Base-by-base conservation (phyloP, 139 green algal species). In the Nannochloris sp. region DNA sequence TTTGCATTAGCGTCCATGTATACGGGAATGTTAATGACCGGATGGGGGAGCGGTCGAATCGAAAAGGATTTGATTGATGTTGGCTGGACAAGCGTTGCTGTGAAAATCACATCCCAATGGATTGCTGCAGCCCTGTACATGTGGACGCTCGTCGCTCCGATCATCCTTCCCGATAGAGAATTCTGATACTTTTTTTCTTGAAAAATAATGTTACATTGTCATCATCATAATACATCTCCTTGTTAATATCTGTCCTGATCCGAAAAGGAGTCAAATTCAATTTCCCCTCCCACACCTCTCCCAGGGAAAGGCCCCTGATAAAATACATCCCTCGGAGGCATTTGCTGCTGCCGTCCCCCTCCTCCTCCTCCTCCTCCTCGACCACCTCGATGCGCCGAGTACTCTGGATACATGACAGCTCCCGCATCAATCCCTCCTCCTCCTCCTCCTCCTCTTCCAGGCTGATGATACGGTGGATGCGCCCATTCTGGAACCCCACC, bases 1-100 rank as follows among this genome's bases (percentile, higher is more conserved):
- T 98, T 99, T 69, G 88, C 90, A 2, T 76, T 97, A 53, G 92
- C 91, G 2, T 84, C 68, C 76, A 89, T 92, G 79, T 98, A 98
- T 77, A 84, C 95, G 24, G 88, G 87, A 16, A 98, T 97, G 93
- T 83, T 97, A 19, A 88, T 99, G 81, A 98, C 93, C 3, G 87
- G 89, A 4, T 98, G 93, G 93, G 93, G 93, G 67, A 78, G 62
- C 21, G 73, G 73, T 8, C 70, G 82, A 67, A 70, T 85, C 67
- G 48, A 48, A 48, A 48, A 72, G 64, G 89, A 93, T 61, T 70
- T 85, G 43, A 85, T 98, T 19, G 92, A 97, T 71, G 83, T 97
- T 21, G 93, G 93, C 5, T 99, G 93, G 93, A 67, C 78, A 7
- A 89, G 74, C 44, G 90, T 98, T 66, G 95, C 83, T 81, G 90